These are phyloP conservation scores for Colletotrichum magnum DNA, from an alignment of 2,329 filamentous ascomycete genomes.

Conservation along the genomic window DNA sequence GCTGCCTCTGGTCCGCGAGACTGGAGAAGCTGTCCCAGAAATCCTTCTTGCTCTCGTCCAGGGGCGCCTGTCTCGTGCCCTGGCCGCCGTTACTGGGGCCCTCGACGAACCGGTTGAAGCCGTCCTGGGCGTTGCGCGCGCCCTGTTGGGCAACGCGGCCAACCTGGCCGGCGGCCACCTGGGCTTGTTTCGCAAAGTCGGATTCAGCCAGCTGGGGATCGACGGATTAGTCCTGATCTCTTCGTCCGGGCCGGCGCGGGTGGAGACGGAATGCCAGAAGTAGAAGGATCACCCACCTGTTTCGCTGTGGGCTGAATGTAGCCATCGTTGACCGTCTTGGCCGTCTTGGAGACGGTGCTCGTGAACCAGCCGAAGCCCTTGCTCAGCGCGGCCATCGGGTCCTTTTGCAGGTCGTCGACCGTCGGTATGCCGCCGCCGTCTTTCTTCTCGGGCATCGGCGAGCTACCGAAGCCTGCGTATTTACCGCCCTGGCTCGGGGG, in stretches of 20 bases:
- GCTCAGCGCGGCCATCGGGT: constrained; percentile 88
- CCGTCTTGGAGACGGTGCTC: constrained; percentile 88
- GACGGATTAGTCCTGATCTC: constrained; percentile 44
- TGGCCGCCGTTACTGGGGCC: constrained; percentile 64
- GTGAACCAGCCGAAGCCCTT: constrained; percentile 97
- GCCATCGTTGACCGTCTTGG: constrained; percentile 90
- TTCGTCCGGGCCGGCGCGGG: constrained; percentile 27
- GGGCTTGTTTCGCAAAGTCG: constrained; percentile 79
- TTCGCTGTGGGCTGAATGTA: constrained; percentile 95
- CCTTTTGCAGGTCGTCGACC: constrained; percentile 90
- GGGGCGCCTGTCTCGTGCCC: constrained; percentile 54
- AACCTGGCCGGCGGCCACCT: constrained; percentile 74
- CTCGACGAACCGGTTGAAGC: constrained; percentile 90
- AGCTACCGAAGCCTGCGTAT: constrained; percentile 90
- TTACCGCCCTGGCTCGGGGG: constrained; percentile 94
- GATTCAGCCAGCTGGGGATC: constrained; percentile 79
- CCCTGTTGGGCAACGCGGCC: constrained; percentile 77
- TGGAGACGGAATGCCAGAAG: constrained; percentile 35
- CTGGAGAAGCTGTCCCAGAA: constrained; percentile 95
- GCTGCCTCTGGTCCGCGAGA: constrained; percentile 70
- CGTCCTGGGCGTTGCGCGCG: constrained; percentile 81
- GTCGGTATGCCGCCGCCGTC: constrained; percentile 69
- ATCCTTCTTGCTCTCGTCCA: constrained; percentile 79
- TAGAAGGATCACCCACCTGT: constrained; percentile 70
- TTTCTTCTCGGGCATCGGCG: constrained; percentile 67